Conservation (phyloP, 2,329 filamentous ascomycete species). For the Cercospora sp. region DNA sequence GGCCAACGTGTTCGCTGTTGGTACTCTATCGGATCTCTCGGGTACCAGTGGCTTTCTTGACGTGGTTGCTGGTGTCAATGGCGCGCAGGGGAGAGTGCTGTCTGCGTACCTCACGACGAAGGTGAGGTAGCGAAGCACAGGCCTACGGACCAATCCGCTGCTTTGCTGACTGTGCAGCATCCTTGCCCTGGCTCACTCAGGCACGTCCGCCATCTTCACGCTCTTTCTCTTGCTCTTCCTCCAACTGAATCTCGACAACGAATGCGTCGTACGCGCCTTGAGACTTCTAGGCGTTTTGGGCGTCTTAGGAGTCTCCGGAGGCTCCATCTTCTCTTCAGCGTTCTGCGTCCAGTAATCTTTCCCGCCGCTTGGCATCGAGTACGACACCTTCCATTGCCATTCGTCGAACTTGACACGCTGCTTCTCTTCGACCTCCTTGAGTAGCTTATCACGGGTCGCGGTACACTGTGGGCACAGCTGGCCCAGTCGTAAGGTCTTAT, state of each 20-base stretch:
- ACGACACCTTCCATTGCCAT: conserved; percentile 47
- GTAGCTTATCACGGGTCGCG: conserved; percentile 31
- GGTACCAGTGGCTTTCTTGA: not conserved
- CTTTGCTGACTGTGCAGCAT: conserved; percentile 5
- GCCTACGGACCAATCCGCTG: conserved; percentile 1
- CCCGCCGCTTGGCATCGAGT: conserved; percentile 36
- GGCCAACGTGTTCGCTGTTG: not conserved
- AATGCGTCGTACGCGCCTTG: not conserved
- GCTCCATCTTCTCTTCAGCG: conserved; percentile 22
- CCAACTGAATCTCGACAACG: conserved; percentile 31
- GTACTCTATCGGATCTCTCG: not conserved
- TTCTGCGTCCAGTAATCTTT: conserved; percentile 35
- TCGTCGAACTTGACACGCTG: conserved; percentile 42
- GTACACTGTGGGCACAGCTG: conserved; percentile 40
- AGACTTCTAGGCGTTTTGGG: conserved; percentile 3
- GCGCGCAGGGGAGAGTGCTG: not conserved
- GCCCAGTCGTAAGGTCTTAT: conserved; percentile 40
- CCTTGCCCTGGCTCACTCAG: not conserved
- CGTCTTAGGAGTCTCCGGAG: conserved; percentile 9
- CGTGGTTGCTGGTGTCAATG: conserved; percentile 10
- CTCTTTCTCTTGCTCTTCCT: conserved; percentile 28
- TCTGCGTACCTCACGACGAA: conserved; percentile 2
- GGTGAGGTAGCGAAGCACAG: conserved; percentile 3
- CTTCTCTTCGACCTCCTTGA: conserved; percentile 32
- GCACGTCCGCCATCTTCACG: conserved; percentile 5